phyloP scores from a whole-genome alignment of 139 green algal genomes.

The Tetradesmus lagerheimii region DNA sequence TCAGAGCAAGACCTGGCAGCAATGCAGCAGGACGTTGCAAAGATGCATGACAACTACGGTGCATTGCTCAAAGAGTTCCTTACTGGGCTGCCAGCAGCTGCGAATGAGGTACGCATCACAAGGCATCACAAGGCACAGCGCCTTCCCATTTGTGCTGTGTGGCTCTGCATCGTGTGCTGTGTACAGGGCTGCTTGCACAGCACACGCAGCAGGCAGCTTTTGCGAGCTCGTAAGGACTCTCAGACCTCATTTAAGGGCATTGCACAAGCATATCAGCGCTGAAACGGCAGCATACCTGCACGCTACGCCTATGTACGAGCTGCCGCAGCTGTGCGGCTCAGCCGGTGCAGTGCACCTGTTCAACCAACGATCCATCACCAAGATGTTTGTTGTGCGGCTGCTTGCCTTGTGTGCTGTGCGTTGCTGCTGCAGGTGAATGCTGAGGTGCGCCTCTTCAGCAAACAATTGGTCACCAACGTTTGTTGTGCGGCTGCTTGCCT shows the following conservation, averaged over 20 bases:
- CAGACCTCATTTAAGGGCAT: too few relatives aligned
- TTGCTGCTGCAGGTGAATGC: too few relatives aligned
- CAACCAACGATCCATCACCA: too few relatives aligned
- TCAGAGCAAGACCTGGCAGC: background rate
- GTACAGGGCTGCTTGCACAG: background rate
- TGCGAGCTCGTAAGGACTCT: too few relatives aligned
- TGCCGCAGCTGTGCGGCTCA: too few relatives aligned
- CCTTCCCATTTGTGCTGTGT: background rate
- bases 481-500: background rate
- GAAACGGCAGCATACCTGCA: too few relatives aligned
- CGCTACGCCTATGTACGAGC: too few relatives aligned
- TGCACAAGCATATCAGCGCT: too few relatives aligned
- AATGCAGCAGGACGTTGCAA: conserved; percentile 34
- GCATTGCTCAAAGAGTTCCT: conserved; percentile 13
- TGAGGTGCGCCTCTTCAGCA: background rate
- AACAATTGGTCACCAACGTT: background rate
- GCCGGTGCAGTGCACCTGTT: too few relatives aligned
- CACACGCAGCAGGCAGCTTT: too few relatives aligned
- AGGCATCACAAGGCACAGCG: background rate
- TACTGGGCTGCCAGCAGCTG: background rate
- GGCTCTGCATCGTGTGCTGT: background rate
- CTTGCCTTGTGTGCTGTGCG: too few relatives aligned
- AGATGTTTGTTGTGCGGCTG: too few relatives aligned
- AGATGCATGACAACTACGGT: background rate
- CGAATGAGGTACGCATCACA: conserved; percentile 15